These are phyloP conservation scores for Circinella umbellata DNA, from an alignment of 371 early-diverging fungal genomes.

Conservation along the genomic window DNA sequence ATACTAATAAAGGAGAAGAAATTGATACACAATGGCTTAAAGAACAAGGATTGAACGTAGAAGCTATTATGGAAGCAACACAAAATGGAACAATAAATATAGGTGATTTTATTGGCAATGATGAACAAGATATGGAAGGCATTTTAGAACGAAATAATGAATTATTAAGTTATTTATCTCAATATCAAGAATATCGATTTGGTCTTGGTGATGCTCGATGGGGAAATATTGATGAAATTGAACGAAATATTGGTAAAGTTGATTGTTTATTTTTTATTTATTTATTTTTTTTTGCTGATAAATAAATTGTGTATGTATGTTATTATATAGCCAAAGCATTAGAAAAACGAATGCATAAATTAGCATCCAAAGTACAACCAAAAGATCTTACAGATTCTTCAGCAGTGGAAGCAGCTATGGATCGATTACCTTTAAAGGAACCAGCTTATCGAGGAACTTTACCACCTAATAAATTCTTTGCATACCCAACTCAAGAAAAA, in stretches of 20 bases:
- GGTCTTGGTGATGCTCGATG: constrained; percentile 29
- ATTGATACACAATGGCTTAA: constrained; percentile 44
- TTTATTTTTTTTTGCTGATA: not conserved
- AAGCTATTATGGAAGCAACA: constrained; percentile 33
- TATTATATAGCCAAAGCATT: constrained; percentile 42
- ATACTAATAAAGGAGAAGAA: constrained; percentile 17
- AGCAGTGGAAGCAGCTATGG: constrained; percentile 53
- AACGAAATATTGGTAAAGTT: constrained; percentile 36
- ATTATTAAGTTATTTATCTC: constrained; percentile 31
- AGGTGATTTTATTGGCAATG: constrained; percentile 16
- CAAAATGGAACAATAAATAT: constrained; percentile 19
- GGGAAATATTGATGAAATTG: constrained; percentile 26
- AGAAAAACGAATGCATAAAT: constrained; percentile 40
- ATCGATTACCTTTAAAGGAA: constrained; percentile 47
- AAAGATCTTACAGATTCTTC: constrained; percentile 40
- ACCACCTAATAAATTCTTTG: constrained; percentile 60
- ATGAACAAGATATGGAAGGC: constrained; percentile 15
- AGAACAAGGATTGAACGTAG: constrained; percentile 42
- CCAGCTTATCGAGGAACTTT: constrained; percentile 57
- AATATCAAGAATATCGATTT: constrained; percentile 48
- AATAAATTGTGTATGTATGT: not conserved
- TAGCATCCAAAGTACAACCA: constrained; percentile 49
- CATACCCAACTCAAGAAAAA: constrained; percentile 54
- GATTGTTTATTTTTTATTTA: not conserved
- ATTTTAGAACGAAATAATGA: constrained; percentile 39